Base-by-base conservation (phyloP, 495 filamentous ascomycete species). In the Xylaria flabelliformis region DNA sequence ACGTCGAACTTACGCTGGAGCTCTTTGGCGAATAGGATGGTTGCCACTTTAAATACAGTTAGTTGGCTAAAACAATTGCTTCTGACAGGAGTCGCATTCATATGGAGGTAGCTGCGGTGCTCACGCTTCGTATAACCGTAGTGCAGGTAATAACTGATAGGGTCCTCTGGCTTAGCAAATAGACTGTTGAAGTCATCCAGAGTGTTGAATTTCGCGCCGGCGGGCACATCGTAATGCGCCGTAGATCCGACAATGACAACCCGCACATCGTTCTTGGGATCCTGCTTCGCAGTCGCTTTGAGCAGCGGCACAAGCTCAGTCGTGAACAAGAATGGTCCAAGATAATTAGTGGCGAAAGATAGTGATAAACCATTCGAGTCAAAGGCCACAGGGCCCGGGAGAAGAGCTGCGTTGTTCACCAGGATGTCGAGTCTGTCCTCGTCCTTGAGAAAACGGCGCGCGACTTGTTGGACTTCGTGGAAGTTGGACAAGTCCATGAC, bases 71-170 rank as follows among this genome's bases (percentile, higher is more conserved):
- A 10, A 21, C 2, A n/a, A 7, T n/a, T 9, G 19, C 19, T 24
- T n/a, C 46, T 50, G 7, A 21, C n/a, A 5, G 4, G 19, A 50
- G 21, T n/a, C 19, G 7, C 19, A 50, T 21, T n/a, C 8, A 9
- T 50, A 9, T n/a, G 21, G 8, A 10, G 9, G 48, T 51, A 10
- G n/a, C n/a, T 51, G 8, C n/a, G 48, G 3, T n/a, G 24, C 48
- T 51, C n/a, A 51, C 48, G 21, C 48, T 51, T 51, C 48, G 48
- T 51, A 51, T 51, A 51, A n/a, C 48, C 48, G 48, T 51, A 51
- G n/a, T 51, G 48, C 48, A 51, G 48, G 12, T 51, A 51, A 13
- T 51, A 51, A 51, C 48, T 51, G n/a, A 51, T 24, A 10, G 48
- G 48, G 48, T 51, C 48, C 48, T 51, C 48, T 8, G 48, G 48